Percentiles rank a stretch among this genome's conserved stretches.
These are phyloP conservation scores for Solanum lignicaule DNA, from an alignment of 257 asterid species.

Conservation along the genomic window DNA sequence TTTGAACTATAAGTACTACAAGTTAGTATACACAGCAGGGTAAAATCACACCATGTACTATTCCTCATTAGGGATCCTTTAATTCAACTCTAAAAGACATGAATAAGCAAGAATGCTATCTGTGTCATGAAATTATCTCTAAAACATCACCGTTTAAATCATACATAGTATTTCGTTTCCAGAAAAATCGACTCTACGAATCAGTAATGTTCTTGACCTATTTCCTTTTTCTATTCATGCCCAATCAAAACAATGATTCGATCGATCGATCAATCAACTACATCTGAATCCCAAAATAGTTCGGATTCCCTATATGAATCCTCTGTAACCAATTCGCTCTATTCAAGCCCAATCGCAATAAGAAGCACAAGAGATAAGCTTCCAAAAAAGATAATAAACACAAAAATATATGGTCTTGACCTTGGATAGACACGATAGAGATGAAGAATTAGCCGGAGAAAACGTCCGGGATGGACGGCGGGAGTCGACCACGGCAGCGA, in stretches of 20 bases:
- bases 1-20: background rate
- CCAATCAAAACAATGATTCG: background rate
- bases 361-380: background rate
- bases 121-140: background rate
- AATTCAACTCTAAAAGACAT: background rate
- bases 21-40: background rate
- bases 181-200: background rate
- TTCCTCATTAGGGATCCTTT: background rate
- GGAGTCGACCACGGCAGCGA: background rate
- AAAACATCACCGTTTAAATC: background rate
- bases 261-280: background rate
- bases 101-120: background rate
- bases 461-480: background rate
- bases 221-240: background rate
- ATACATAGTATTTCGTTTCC: background rate
- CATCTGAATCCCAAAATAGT: background rate
- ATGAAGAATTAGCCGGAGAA: background rate
- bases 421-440: background rate
- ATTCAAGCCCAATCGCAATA: background rate
- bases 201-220: background rate
- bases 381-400: background rate
- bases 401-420: background rate
- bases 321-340: background rate
- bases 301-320: background rate
- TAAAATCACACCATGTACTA: background rate